Conservation (phyloP, 2,329 filamentous ascomycete species). For the Hymenoscyphus salicellus region DNA sequence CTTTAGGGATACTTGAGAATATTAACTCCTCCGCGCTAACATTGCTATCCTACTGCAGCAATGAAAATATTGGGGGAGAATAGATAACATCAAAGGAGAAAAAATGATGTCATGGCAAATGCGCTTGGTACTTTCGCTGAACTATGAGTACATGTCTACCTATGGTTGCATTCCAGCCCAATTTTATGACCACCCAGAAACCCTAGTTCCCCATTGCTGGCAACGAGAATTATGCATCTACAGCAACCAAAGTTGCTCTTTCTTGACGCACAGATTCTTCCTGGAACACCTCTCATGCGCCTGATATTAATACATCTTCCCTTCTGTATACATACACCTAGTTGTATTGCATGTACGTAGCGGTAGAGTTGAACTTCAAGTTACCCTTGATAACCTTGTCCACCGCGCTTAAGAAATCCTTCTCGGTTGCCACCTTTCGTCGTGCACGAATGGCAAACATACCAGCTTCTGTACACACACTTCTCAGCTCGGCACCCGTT, state of each 20-base stretch:
- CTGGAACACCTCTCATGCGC: conserved; percentile 34
- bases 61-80: too few species aligned
- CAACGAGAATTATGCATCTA: not conserved
- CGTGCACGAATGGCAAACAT: conserved; percentile 96
- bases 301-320: conserved; percentile 32
- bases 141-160: not conserved
- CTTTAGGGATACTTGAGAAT: too few species aligned
- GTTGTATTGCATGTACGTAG: conserved; percentile 99
- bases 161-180: not conserved
- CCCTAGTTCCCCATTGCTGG: not conserved
- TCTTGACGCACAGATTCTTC: conserved; percentile 29
- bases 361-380: conserved; percentile 98
- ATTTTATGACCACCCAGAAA: not conserved
- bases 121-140: too few species aligned
- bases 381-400: conserved; percentile 99
- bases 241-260: conserved; percentile 5
- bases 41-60: too few species aligned
- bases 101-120: too few species aligned
- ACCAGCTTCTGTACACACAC: conserved; percentile 94
- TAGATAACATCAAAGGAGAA: too few species aligned
- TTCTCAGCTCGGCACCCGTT: conserved; percentile 91
- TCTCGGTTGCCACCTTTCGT: conserved; percentile 97
- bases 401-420: conserved; percentile 95
- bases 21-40: too few species aligned
- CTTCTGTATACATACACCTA: conserved; percentile 47